phyloP scores from a whole-genome alignment of 1,139 yeast genomes.

The Kodamaea sp. region DNA sequence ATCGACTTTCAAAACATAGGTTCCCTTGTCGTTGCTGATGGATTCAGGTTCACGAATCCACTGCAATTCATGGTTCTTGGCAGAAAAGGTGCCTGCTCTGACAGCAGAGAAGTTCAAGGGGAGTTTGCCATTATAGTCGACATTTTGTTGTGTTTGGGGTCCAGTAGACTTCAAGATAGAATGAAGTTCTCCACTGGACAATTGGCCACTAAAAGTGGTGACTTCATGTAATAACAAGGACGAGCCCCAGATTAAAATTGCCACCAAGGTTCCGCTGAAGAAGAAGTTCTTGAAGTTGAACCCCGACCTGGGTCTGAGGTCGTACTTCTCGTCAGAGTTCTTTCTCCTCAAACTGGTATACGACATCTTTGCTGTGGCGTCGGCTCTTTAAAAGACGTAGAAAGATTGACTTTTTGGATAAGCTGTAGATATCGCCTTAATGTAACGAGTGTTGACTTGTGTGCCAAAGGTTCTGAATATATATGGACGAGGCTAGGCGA shows the following conservation, averaged over 20 bases:
- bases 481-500: too few species aligned
- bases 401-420: too few species aligned
- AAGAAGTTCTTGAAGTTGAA: slow-evolving; percentile 17
- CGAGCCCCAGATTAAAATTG: slow-evolving; percentile 41
- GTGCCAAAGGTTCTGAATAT: too few species aligned
- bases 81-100: slow-evolving; percentile 53
- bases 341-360: slow-evolving; percentile 13
- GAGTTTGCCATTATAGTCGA: slow-evolving; percentile 23
- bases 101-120: slow-evolving; percentile 33
- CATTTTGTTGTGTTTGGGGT: not conserved
- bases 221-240: slow-evolving; percentile 33
- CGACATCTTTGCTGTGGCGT: too few species aligned
- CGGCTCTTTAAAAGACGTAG: too few species aligned
- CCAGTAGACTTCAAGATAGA: not conserved
- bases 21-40: slow-evolving; percentile 50
- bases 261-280: slow-evolving; percentile 25
- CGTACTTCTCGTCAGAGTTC: slow-evolving; percentile 15
- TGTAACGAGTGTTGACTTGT: too few species aligned
- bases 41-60: slow-evolving; percentile 62
- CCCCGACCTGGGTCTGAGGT: slow-evolving; percentile 6
- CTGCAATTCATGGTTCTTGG: slow-evolving; percentile 55
- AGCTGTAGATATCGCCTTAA: too few species aligned
- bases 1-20: slow-evolving; percentile 45
- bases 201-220: not conserved
- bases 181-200: not conserved